Base-by-base conservation (phyloP, 2,329 filamentous ascomycete genomes). In the Aureobasidium namibiae region DNA sequence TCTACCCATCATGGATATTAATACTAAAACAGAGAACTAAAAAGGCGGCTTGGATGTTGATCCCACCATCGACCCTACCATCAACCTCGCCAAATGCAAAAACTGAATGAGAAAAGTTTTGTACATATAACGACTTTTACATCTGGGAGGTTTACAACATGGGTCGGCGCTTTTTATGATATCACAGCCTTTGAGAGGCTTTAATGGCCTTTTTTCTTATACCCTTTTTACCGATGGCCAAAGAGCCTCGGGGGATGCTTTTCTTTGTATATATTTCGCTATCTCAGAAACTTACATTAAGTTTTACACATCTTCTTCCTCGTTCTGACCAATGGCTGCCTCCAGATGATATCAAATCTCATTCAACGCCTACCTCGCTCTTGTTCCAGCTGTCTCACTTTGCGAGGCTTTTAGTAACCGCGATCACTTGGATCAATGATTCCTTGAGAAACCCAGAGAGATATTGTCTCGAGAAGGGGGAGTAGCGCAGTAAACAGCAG, bases 11-110 rank as follows among this genome's bases (percentile, higher is more conserved):
- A 18, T 4, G 31, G 14, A 46, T 46, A 29, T 46, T 56, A 56
- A 56, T 56, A 56, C 53, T 56, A 56, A 56, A 56, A 34, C 49
- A 46, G 38, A 56, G 53, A 29, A 34, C 39, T 42, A 44, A 56
- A 50, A 56, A 56, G 53, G 53, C 38, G 53, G 33, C 26, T 29
- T 56, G 21, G 42, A 56, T 9, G 8, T 56, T 24, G 50, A 54
- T 36, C 50, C 50, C 9, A 54, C 50, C 2, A 16, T 54, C 10
- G 53, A 56, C 42, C 53, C 53, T 31, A 56, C 53, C 2, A 18
- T 56, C 26, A 44, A 34, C 52, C 52, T 39, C n/a, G 39, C 39
- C 21, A 31, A 31, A 31, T 44, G 39, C 38, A 54, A 54, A 23
- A 29, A 53, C 16, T 41, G n/a, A 31, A n/a, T n/a, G n/a, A n/a